Percentiles rank a stretch among this genome's conserved stretches.
These are phyloP conservation scores for Xanthoconium purpureum DNA, from an alignment of 768 basidiomycete species.

Conservation along the genomic window DNA sequence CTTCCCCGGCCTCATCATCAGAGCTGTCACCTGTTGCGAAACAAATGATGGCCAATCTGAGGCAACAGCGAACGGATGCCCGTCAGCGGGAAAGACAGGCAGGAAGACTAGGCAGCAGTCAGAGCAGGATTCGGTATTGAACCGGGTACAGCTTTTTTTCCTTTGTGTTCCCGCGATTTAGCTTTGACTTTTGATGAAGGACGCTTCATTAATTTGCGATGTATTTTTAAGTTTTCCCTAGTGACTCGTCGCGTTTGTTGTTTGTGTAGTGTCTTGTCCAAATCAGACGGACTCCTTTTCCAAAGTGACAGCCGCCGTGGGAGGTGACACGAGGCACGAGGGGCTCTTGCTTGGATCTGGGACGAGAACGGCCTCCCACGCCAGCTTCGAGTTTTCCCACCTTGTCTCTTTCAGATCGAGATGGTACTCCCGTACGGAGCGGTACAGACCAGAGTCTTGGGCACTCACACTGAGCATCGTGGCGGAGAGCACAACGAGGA, in stretches of 20 bases:
- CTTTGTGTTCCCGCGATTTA: background rate
- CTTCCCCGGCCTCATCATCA: slow-evolving; percentile 68
- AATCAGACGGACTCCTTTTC: background rate
- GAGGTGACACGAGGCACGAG: background rate
- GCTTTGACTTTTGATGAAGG: slow-evolving; percentile 15
- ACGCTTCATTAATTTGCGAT: slow-evolving; percentile 10
- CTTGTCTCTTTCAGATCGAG: slow-evolving; percentile 29
- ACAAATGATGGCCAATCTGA: slow-evolving; percentile 64
- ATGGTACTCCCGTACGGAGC: slow-evolving; percentile 73
- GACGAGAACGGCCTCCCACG: too few species aligned
- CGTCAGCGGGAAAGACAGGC: slow-evolving; percentile 31
- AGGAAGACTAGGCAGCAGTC: slow-evolving; percentile 31
- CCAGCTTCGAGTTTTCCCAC: background rate
- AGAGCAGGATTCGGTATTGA: slow-evolving; percentile 32
- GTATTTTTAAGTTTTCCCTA: slow-evolving; percentile 7
- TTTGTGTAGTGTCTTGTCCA: too few species aligned
- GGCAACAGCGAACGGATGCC: slow-evolving; percentile 39
- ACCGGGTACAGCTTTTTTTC: background rate
- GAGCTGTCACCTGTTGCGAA: slow-evolving; percentile 69
- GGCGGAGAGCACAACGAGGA: slow-evolving; percentile 41
- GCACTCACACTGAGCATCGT: slow-evolving; percentile 6
- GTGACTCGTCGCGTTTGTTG: slow-evolving; percentile 8
- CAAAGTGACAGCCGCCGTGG: background rate
- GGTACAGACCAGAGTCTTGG: slow-evolving; percentile 36
- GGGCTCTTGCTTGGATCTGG: too few species aligned